Conservation (phyloP, 2,329 filamentous ascomycete genomes). For the Penicillium hesseltinei region DNA sequence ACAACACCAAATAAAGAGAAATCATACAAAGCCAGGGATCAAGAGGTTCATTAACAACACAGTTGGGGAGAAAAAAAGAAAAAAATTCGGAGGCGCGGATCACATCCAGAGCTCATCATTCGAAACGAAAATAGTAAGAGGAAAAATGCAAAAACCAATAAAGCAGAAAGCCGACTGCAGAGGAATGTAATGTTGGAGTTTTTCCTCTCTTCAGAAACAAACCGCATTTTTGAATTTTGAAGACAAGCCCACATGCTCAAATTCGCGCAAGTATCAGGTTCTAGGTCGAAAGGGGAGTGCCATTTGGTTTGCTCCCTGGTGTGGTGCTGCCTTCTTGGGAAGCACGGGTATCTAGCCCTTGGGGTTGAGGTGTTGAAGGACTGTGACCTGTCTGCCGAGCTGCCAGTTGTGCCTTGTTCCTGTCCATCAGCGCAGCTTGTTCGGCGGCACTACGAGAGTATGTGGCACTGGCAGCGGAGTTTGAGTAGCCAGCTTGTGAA, state of each 20-base stretch:
- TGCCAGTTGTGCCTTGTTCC: conserved; percentile 39
- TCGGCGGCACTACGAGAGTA: conserved; percentile 42
- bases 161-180: neutral
- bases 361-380: conserved; percentile 36
- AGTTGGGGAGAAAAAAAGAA: conserved; percentile 10
- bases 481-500: conserved; percentile 33
- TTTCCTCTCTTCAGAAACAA: neutral
- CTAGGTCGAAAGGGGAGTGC: conserved; percentile 30
- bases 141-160: neutral
- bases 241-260: neutral
- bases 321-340: conserved; percentile 39
- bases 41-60: conserved; percentile 22
- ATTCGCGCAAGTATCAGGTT: neutral
- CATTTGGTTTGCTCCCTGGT: conserved; percentile 33
- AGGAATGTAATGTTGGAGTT: neutral
- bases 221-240: conserved; percentile 4
- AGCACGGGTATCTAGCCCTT: conserved; percentile 22
- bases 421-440: conserved; percentile 40
- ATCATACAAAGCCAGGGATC: conserved; percentile 16
- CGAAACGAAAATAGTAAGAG: neutral
- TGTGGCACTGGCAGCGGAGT: conserved; percentile 36
- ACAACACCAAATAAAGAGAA: conserved; percentile 17
- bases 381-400: conserved; percentile 32
- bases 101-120: neutral
- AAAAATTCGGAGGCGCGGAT: conserved; percentile 1